These are phyloP conservation scores for Neurospora pannonica DNA, from an alignment of 495 filamentous ascomycete species.

Conservation along the genomic window DNA sequence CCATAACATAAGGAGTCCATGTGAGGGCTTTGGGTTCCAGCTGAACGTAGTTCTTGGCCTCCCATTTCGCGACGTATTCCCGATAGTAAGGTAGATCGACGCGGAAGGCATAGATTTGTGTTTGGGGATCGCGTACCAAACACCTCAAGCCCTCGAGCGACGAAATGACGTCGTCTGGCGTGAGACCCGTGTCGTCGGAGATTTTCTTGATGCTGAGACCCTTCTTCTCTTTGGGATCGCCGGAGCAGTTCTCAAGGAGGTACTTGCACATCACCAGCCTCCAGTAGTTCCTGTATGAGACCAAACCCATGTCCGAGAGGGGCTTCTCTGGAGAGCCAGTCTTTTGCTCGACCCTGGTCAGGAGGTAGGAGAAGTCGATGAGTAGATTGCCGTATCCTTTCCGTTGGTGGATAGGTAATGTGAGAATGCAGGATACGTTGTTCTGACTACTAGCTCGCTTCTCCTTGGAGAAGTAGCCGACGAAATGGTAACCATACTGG, in stretches of 20 bases:
- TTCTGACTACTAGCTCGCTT: constrained; percentile 92
- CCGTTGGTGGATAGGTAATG: constrained; percentile 88
- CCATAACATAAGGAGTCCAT: constrained; percentile 99
- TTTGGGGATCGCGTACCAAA: constrained; percentile 80
- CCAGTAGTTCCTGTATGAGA: constrained; percentile 98
- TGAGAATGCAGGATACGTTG: constrained; percentile 95
- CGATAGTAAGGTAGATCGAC: constrained; percentile 73
- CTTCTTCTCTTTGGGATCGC: constrained; percentile 46
- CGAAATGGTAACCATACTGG: constrained; percentile 89
- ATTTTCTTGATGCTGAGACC: constrained; percentile 66
- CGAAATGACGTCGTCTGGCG: constrained; percentile 89
- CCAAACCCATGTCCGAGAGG: constrained; percentile 92
- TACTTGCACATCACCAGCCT: constrained; percentile 72
- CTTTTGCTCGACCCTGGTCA: constrained; percentile 87
- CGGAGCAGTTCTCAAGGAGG: constrained; percentile 42
- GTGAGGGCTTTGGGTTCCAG: constrained; percentile 73
- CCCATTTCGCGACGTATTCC: constrained; percentile 77
- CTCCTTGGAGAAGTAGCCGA: constrained; percentile 98
- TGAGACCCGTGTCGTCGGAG: constrained; percentile 88
- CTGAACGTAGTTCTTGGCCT: constrained; percentile 74
- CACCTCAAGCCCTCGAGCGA: constrained; percentile 82
- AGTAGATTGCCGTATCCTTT: constrained; percentile 95
- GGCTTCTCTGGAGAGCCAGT: constrained; percentile 96
- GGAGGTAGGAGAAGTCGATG: constrained; percentile 95
- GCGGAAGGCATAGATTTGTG: constrained; percentile 77